Evolutionary conservation across 495 filamentous ascomycete species (phyloP).

Genomic region (Aspergillus sparsus): DNA sequence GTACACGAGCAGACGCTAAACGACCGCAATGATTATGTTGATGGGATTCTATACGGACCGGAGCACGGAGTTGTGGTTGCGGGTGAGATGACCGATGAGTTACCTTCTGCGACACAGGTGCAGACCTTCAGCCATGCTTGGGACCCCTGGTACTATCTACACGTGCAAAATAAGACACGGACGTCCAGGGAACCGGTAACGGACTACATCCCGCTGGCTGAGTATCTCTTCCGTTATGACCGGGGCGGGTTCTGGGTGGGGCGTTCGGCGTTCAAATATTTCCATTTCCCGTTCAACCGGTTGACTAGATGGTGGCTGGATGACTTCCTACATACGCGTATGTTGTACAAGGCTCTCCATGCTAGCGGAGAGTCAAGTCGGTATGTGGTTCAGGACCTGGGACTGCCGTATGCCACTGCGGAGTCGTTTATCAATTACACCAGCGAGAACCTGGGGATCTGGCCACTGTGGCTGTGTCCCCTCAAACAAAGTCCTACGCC

Average conservation of each 20-base stretch:
- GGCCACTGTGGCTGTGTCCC: conserved; percentile 63
- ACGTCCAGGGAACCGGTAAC: conserved; percentile 14
- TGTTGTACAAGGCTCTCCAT: conserved; percentile 59
- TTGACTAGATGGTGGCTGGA: conserved; percentile 55
- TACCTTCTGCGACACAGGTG: conserved; percentile 12
- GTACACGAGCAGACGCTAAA: conserved; percentile 35
- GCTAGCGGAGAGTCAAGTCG: conserved; percentile 47
- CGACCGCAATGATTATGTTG: conserved; percentile 53
- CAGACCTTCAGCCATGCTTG: conserved; percentile 47
- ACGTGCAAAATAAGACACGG: conserved; percentile 35
- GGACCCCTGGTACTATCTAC: conserved; percentile 64
- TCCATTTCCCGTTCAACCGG: conserved; percentile 56
- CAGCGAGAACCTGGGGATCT: conserved; percentile 47
- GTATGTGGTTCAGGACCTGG: conserved; percentile 60
- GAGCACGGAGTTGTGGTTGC: conserved; percentile 50
- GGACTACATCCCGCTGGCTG: conserved; percentile 55
- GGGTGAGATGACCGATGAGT: conserved; percentile 44
- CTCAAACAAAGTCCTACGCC: conserved; percentile 20
- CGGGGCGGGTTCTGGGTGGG: conserved; percentile 63
- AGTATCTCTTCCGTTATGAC: conserved; percentile 66
- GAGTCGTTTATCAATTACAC: conserved; percentile 52
- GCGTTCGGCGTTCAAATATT: conserved; percentile 53
- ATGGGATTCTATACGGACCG: conserved; percentile 52
- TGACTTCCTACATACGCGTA: conserved; percentile 54
- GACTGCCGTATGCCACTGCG: conserved; percentile 49